Base-by-base conservation (phyloP, 2,329 filamentous ascomycete genomes). In the Alternaria arborescens region DNA sequence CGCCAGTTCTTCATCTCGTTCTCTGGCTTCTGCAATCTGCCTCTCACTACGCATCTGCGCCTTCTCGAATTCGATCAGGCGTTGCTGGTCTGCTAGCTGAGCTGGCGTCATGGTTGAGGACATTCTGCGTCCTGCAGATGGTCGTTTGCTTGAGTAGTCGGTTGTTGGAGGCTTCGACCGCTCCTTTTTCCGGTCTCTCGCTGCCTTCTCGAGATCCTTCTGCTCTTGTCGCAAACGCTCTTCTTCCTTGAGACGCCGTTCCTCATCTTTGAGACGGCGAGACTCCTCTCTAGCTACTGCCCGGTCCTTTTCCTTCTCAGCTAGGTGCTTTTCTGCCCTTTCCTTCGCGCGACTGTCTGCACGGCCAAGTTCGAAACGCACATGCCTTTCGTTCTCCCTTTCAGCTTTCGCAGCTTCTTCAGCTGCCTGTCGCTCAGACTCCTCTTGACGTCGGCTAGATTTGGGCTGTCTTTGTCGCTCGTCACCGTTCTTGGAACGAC, bases 311-410 rank as follows among this genome's bases (percentile, higher is more conserved):
- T 55, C 65, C 8, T 66, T 69, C 46, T 76, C 70, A 1, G 60
- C 72, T 26, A 58, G 48, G n/a, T 36, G 58, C 4, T 58, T 67
- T 46, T 76, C 69, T 2, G 56, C 62, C 20, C 72, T 62, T 30
- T 72, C 66, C 6, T 68, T 54, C 6, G 60, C 67, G 34, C 72
- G 63, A 3, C 51, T 56, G n/a, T 74, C 62, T 18, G 66, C 58
- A 11, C 74, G 72, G 32, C 59, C 69, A 18, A 67, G 54, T 38
- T 74, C 70, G 24, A 77, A 74, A 5, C 65, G 63, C 18, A 76
- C 75, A 28, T 72, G 66, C 52, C 71, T 71, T 22, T 47, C 38
- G 28, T 70, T 71, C 34, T 75, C 71, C 24, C 68, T 70, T 30
- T 75, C 71, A 24, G 64, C 62, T 26, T 63, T 58, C 3, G 44